Evolutionary conservation across 2,329 filamentous ascomycete species (phyloP), one percentile per base, ranked within the genome.

Genomic region (Pseudogymnoascus sp.): DNA sequence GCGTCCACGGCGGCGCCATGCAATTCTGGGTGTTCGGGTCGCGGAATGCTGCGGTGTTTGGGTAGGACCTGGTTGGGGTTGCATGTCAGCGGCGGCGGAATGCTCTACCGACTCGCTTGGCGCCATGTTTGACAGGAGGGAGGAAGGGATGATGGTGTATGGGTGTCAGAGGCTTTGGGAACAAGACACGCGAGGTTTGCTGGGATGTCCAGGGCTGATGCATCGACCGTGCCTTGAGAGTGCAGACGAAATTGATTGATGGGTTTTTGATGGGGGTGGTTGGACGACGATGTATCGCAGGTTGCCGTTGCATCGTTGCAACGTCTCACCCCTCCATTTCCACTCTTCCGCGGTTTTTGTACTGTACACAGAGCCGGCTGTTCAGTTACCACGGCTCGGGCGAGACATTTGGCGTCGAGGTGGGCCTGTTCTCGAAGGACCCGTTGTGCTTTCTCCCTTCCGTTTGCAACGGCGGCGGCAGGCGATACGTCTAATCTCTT

Each of bases 81-180:
- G 49, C 49, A 55, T 55, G 49, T 55, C 49, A 55, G 49, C 49
- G 49, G 49, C 49, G 49, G 49, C 49, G 49, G 49, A 55, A 55
- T 55, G 29, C 49, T 55, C 49, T 55, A 55, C 49, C 29, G 49
- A 55, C 49, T 55, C 49, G 49, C 49, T 55, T 55, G 49, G 49
- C 49, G 29, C 29, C 11, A 8, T 33, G 49, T 55, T 55, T 55
- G 49, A 55, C 49, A 55, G 49, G 49, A 55, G 29, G 45, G 29
- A 33, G 49, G 29, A 55, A 55, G 49, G 49, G 26, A 33, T 19
- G 29, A 55, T 10, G 41, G 29, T 55, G 49, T 33, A 55, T 55
- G 49, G 49, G 6, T 55, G 29, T 55, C 7, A 29, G 49, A 55
- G 49, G 29, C 49, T 55, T 55, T 26, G 49, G 29, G 49, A 55